A percentile compares a stretch with the other conserved stretches of the same genome.
Conservation (phyloP, 768 basidiomycete species). For the Sarcomyxa edulis region DNA sequence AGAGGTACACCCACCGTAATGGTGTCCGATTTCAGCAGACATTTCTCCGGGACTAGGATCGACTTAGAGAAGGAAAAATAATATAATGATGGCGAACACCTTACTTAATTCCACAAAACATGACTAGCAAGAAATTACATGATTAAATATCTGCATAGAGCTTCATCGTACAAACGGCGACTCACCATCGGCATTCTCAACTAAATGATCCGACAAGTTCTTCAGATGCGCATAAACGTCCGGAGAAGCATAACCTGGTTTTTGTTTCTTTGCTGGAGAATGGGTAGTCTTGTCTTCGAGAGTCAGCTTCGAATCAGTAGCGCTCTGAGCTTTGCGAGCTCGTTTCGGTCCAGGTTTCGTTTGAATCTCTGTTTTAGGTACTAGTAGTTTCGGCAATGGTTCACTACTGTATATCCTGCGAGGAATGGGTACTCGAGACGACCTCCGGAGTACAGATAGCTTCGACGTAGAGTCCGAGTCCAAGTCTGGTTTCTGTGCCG, state of each 20-base stretch:
- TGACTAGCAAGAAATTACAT: slow-evolving; percentile 37
- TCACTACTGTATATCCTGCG: no score
- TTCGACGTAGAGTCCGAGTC: no score
- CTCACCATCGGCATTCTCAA: slow-evolving; percentile 52
- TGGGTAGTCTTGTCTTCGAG: no score
- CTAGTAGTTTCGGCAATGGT: no score
- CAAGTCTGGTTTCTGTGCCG: no score
- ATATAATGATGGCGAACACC: slow-evolving; percentile 8
- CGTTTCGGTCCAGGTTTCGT: no score
- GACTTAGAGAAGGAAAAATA: not conserved
- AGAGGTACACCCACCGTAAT: no score
- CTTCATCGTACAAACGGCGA: slow-evolving; percentile 3
- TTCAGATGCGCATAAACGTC: slow-evolving; percentile 48
- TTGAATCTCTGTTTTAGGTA: no score
- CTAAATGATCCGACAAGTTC: slow-evolving; percentile 47
- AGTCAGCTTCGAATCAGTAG: no score
- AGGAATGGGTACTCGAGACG: no score
- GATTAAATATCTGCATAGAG: not conserved
- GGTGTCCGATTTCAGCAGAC: slow-evolving; percentile 69
- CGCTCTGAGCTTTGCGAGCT: no score
- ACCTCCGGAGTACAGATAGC: no score
- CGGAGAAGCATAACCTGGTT: slow-evolving; percentile 43
- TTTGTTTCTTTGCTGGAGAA: slow-evolving; percentile 29
- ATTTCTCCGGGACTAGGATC: slow-evolving; percentile 53
- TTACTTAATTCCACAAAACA: slow-evolving; percentile 87